These are phyloP conservation scores for Penicillium decumbens DNA, from an alignment of 2,329 filamentous ascomycete species.

Conservation along the genomic window DNA sequence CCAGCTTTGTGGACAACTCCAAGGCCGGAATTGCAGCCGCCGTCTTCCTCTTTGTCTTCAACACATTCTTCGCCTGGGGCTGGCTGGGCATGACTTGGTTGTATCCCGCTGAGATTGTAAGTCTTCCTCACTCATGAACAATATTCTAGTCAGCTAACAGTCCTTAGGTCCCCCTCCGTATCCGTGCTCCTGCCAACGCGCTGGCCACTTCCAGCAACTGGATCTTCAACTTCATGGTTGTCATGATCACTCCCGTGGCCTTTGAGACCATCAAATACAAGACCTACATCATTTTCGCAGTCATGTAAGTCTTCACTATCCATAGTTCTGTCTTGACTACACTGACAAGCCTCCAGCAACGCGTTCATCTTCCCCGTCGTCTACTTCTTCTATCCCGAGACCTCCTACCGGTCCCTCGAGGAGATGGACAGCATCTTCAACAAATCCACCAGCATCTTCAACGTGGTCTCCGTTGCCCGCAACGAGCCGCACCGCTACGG, in stretches of 20 bases:
- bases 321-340: background rate
- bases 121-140: background rate
- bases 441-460: conserved; percentile 47
- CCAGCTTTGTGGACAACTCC: conserved; percentile 34
- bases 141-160: background rate
- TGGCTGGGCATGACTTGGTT: conserved; percentile 61
- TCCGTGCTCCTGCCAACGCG: conserved; percentile 27
- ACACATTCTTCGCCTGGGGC: conserved; percentile 57
- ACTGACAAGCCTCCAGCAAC: conserved; percentile 33
- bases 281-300: conserved; percentile 53
- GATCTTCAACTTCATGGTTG: conserved; percentile 58
- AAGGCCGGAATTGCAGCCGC: conserved; percentile 42
- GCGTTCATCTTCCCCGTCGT: conserved; percentile 51
- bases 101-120: conserved; percentile 59
- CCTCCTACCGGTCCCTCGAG: conserved; percentile 56
- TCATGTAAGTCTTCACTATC: conserved; percentile 35
- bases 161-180: conserved; percentile 31
- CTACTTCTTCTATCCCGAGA: conserved; percentile 59
- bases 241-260: conserved; percentile 60
- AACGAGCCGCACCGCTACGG: conserved; percentile 52
- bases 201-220: conserved; percentile 21
- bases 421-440: conserved; percentile 64
- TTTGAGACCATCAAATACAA: conserved; percentile 52
- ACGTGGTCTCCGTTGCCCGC: conserved; percentile 48
- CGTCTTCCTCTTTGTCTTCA: conserved; percentile 59